Conservation (phyloP, 1,139 yeast species). For the Martiniozyma asiatica region DNA sequence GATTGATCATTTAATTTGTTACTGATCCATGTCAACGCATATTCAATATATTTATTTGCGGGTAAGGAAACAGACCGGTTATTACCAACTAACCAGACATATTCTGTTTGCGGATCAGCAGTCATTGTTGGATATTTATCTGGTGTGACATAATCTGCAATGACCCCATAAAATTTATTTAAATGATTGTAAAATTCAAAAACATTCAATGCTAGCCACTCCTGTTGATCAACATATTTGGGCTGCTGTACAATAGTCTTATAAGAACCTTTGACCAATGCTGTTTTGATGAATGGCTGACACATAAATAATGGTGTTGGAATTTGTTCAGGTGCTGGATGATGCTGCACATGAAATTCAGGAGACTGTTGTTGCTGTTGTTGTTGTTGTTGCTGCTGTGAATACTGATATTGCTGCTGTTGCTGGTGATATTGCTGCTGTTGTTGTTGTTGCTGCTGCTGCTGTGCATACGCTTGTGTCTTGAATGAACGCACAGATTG, state of each 20-base stretch:
- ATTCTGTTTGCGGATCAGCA: constrained; percentile 88
- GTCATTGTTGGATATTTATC: constrained; percentile 89
- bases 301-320: constrained; percentile 46
- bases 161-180: constrained; percentile 78
- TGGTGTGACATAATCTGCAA: constrained; percentile 81
- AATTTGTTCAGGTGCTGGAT: constrained; percentile 9
- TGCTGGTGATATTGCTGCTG: constrained; percentile 21
- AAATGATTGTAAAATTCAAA: constrained; percentile 82
- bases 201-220: constrained; percentile 90
- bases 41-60: constrained; percentile 86
- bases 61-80: constrained; percentile 76
- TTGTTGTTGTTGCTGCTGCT: constrained; percentile 25
- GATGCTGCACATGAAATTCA: constrained; percentile 18
- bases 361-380: constrained; percentile 4
- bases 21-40: constrained; percentile 83
- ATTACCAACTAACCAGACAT: constrained; percentile 78
- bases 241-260: constrained; percentile 93
- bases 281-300: constrained; percentile 89
- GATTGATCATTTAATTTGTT: constrained; percentile 81
- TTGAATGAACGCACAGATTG: constrained; percentile 20
- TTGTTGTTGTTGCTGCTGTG: constrained; percentile 3
- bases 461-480: constrained; percentile 8
- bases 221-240: constrained; percentile 85
- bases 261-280: constrained; percentile 94
- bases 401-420: constrained; percentile 12